Evolutionary conservation across 257 asterid genomes (phyloP), one percentile per base, ranked within the genome.

Genomic region (Jaltomata sinuosa): DNA sequence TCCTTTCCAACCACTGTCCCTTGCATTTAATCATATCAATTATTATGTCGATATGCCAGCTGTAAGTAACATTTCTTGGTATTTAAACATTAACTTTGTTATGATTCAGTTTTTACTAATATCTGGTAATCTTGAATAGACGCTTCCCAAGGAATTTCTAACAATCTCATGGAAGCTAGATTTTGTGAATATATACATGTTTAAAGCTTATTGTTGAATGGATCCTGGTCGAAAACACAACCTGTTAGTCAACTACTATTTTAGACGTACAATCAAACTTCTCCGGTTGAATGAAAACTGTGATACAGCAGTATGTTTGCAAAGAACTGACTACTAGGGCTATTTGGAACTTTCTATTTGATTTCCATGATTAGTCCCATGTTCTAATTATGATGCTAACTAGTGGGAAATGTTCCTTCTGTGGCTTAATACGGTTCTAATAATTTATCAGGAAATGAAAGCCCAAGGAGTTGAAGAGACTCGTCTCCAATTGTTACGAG

Each of bases 31-130:
- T 80, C 98, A 92, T 83, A 93, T 96, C 86, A 92, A 94, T 89
- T 96, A 96, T 93, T 94, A 88, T 52, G 98, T 96, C 15, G 98
- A 93, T 85, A 94, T 94, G 98, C 98, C 99, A 12, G 89, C 93
- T 86, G 99, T 96, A 89, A 93, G 99, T 88, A 80, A 45, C 42
- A 31, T 68, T 42, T 80, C 71, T 42, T 82, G 42, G 53, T 29
- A 34, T 76, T 38, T 83, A 27, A 38, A 49, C 21, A 52, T 32
- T 38, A 65, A 31, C 25, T 76, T 77, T 65, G 25, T 19, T 50
- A 36, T 69, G 47, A 21, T 11, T 71, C 74, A 50, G 7, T 57
- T 4, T 83, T 34, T 54, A 25, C 67, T 67, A 45, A 80, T 69
- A 9, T 45, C 77, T 32, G 49, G 15, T 32, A 32, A 67, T 67